A percentile compares a stretch with the other conserved stretches of the same genome.
These are phyloP conservation scores for Polyplosphaeria fusca DNA, from an alignment of 495 filamentous ascomycete genomes.

Conservation along the genomic window DNA sequence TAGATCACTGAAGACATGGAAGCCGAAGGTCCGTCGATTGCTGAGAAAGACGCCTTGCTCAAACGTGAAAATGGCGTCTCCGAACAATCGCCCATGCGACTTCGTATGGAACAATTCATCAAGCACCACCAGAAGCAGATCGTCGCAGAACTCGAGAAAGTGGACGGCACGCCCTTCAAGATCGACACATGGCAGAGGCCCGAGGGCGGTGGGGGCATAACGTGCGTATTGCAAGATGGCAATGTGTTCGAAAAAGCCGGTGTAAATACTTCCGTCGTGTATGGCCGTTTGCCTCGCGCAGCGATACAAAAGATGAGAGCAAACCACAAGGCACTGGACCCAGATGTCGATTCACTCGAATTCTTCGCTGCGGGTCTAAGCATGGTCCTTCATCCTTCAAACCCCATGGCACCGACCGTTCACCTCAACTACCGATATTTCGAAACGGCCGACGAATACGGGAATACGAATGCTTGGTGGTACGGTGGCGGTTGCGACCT, in stretches of 20 bases:
- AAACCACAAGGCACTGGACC: slow-evolving; percentile 86
- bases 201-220: slow-evolving; percentile 80
- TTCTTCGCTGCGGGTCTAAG: slow-evolving; percentile 96
- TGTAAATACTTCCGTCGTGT: slow-evolving; percentile 91
- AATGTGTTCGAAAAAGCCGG: slow-evolving; percentile 98
- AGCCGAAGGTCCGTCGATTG: slow-evolving; percentile 62
- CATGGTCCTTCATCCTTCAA: slow-evolving; percentile 85
- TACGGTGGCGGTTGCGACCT: slow-evolving; percentile 94
- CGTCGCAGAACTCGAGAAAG: slow-evolving; percentile 69
- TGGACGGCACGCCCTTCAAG: slow-evolving; percentile 77
- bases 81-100: slow-evolving; percentile 84
- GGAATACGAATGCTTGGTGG: slow-evolving; percentile 85
- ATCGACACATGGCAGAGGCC: slow-evolving; percentile 85
- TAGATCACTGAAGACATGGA: slow-evolving; percentile 43
- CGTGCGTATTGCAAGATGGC: slow-evolving; percentile 91
- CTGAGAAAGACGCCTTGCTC: slow-evolving; percentile 64
- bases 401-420: slow-evolving; percentile 96
- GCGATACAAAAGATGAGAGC: slow-evolving; percentile 92
- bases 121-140: slow-evolving; percentile 88
- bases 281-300: slow-evolving; percentile 81
- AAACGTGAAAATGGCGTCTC: slow-evolving; percentile 66
- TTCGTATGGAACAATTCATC: slow-evolving; percentile 95
- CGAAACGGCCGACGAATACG: slow-evolving; percentile 78
- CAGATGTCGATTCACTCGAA: slow-evolving; percentile 71
- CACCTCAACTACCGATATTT: slow-evolving; percentile 99